Percentiles rank a stretch among this genome's conserved stretches.
Conservation (phyloP, 31 red algal genomes). For the Endocladia muricata region DNA sequence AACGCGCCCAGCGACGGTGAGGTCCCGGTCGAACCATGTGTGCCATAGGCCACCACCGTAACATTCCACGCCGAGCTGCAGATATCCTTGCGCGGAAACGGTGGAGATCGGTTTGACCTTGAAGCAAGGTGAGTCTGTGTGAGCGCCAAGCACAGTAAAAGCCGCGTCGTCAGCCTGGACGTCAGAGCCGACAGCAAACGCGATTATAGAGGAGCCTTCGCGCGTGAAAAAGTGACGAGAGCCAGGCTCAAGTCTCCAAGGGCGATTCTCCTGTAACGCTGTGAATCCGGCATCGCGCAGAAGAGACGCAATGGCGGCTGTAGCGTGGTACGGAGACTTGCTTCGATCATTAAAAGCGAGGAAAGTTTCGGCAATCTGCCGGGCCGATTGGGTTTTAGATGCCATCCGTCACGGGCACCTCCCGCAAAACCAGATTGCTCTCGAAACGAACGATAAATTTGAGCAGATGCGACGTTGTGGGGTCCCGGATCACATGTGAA, state of each 20-base stretch:
- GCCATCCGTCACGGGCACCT: no score
- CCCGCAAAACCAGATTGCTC: no score
- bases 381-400: no score
- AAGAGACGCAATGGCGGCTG: conserved; percentile 11
- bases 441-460: no score
- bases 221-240: conserved; percentile 59
- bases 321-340: conserved; percentile 76
- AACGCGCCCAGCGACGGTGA: conserved; percentile 80
- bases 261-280: conserved; percentile 19
- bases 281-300: conserved; percentile 36
- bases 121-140: conserved; percentile 92
- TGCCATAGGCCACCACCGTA: conserved; percentile 93
- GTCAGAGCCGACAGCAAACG: conserved; percentile 40
- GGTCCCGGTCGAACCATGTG: conserved; percentile 95
- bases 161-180: neutral
- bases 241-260: conserved; percentile 18
- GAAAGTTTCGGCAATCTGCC: conserved; percentile 35
- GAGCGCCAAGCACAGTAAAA: conserved; percentile 73
- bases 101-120: conserved; percentile 75
- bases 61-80: conserved; percentile 80
- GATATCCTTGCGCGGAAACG: conserved; percentile 27
- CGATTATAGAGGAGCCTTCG: conserved; percentile 68
- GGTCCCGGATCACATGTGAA: no score
- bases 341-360: conserved; percentile 38
- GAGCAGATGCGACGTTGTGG: no score